Percentiles rank a stretch among this genome's conserved stretches.
Evolutionary conservation across 306 rosid genomes (phyloP).

Genomic region (Castanea sativa): DNA sequence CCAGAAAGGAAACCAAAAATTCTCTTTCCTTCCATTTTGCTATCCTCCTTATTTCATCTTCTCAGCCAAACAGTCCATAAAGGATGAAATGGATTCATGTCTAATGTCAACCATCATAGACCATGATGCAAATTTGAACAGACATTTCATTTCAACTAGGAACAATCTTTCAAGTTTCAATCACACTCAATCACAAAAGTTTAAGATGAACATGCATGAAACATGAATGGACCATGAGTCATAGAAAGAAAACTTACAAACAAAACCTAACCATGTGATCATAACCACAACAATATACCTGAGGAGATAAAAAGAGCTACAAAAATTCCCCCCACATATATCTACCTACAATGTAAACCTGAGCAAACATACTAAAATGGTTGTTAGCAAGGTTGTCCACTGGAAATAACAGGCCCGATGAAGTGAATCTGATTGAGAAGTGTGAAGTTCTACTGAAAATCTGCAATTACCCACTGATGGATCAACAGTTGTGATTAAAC

Average conservation of each 20-base stretch:
- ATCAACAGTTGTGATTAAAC: conserved; percentile 84
- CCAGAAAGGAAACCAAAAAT: too few relatives aligned
- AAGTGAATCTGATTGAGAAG: conserved; percentile 40
- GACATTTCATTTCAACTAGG: background rate
- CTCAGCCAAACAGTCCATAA: too few relatives aligned
- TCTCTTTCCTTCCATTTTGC: too few relatives aligned
- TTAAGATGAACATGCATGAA: background rate
- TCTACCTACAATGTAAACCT: conserved; percentile 26
- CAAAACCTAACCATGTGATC: conserved; percentile 20
- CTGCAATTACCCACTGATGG: conserved; percentile 72
- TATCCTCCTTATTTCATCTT: too few relatives aligned
- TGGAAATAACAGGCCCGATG: conserved; percentile 17
- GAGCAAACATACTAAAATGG: conserved; percentile 29
- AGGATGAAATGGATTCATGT: background rate
- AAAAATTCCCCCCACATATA: conserved; percentile 23
- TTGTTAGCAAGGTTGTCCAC: conserved; percentile 33
- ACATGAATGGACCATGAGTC: background rate
- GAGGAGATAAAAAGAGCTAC: conserved; percentile 20
- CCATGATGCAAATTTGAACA: background rate
- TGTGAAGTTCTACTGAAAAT: conserved; percentile 66
- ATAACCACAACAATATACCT: conserved; percentile 17
- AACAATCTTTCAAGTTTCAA: too few relatives aligned
- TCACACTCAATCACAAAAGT: background rate
- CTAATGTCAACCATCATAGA: background rate
- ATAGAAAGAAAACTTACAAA: background rate